Evolutionary conservation across 2,329 filamentous ascomycete species (phyloP).

Genomic region (Venturia asperata): DNA sequence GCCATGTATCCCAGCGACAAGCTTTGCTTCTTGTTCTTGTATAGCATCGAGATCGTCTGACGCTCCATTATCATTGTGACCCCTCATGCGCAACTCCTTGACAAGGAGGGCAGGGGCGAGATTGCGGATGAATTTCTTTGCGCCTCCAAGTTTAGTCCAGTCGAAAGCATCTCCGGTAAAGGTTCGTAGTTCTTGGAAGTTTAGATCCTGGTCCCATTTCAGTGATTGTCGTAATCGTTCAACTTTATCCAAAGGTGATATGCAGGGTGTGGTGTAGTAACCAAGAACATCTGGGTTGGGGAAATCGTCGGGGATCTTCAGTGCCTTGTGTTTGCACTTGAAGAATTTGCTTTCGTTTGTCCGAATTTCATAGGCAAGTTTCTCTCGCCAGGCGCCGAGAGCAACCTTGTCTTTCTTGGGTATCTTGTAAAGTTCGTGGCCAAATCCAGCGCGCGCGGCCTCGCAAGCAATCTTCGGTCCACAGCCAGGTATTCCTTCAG

Average conservation of each 20-base stretch:
- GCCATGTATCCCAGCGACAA: constrained; percentile 61
- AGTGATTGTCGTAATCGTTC: constrained; percentile 48
- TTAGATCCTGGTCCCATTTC: constrained; percentile 56
- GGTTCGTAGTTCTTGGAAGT: constrained; percentile 59
- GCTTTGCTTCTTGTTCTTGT: constrained; percentile 42
- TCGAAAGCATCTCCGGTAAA: constrained; percentile 78
- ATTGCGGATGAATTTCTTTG: constrained; percentile 75
- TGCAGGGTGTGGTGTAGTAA: constrained; percentile 81
- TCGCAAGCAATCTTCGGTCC: constrained; percentile 85
- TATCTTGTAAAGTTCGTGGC: constrained; percentile 62
- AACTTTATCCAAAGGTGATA: constrained; percentile 58
- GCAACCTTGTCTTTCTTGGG: constrained; percentile 52
- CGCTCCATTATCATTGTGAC: constrained; percentile 19
- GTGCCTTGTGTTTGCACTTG: constrained; percentile 62
- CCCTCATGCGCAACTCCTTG: constrained; percentile 45
- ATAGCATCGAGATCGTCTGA: constrained; percentile 32
- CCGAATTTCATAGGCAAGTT: constrained; percentile 65
- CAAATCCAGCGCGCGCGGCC: constrained; percentile 82
- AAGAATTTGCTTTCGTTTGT: constrained; percentile 83
- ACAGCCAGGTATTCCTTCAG: constrained; percentile 79
- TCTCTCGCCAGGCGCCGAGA: constrained; percentile 63
- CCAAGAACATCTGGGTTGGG: constrained; percentile 71
- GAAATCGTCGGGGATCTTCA: constrained; percentile 73
- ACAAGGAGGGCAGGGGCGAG: constrained; percentile 70
- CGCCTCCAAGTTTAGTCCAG: constrained; percentile 72